Evolutionary conservation across 2,329 filamentous ascomycete species (phyloP), one percentile per base, ranked within the genome.

Genomic region (Botrytis hyacinthi): DNA sequence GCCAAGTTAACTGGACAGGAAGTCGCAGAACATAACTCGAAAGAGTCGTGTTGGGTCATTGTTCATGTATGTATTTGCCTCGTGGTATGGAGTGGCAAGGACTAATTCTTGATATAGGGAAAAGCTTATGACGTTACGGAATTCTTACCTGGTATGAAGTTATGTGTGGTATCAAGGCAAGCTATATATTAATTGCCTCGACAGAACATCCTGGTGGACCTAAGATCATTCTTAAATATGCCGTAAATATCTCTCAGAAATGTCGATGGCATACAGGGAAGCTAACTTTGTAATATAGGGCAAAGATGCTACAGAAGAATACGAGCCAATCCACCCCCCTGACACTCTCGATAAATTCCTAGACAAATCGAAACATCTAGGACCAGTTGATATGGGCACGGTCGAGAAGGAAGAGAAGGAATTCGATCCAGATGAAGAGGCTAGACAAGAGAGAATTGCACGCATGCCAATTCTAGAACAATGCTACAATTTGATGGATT

Each of bases 181-280:
- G 44, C 44, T 35, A 40, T 29, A 3, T 32, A 59, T 37, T 73
- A 35, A 73, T 48, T 35, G 5, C 29, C 40, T 65, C 20, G 29
- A 63, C 32, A 90, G 93, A 97, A 82, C 94, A 97, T 80, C 95
- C 95, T 37, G 95, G 95, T 75, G 95, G 93, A 54, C 87, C 90
- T 77, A 96, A 95, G 81, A 97, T 98, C 82, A 98, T 99, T 80
- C 88, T 99, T 77, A 97, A 97, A 85, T 97, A 98, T 84, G 95
- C 95, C 44, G 88, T 88, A 81, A 76, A 86, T 54, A 44, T n/a
- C 18, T 4, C 32, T 8, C 26, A 18, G 16, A 54, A 29, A 54
- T 9, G 22, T n/a, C 16, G 54, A n/a, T 70, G 29, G 22, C 16
- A 20, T 48, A 40, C 32, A 57, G 57, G 22, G 22, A 20, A 20